phyloP scores from a whole-genome alignment of 352 stramenopile genomes.

The Phytophthora citrophthora region DNA sequence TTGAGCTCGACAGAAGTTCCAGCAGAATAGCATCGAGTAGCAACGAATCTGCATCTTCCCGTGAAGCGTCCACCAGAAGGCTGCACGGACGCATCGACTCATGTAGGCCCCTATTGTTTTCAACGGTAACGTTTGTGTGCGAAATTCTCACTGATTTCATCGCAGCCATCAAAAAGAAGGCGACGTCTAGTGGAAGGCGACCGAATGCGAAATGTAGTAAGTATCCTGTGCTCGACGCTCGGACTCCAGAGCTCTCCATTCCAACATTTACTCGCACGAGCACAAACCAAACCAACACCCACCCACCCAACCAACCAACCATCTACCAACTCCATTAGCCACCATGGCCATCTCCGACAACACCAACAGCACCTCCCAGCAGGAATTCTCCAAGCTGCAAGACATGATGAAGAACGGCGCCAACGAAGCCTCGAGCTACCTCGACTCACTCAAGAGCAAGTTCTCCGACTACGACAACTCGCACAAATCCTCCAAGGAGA shows the following conservation, averaged over 20 bases:
- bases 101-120: too few relatives aligned
- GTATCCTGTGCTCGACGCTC: not conserved
- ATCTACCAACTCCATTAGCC: too few relatives aligned
- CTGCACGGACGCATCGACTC: too few relatives aligned
- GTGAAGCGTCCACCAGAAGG: too few relatives aligned
- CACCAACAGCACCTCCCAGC: slow-evolving; percentile 21
- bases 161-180: not conserved
- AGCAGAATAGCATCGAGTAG: too few relatives aligned
- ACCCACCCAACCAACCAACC: slow-evolving; percentile 17
- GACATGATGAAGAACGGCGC: slow-evolving; percentile 39
- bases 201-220: not conserved
- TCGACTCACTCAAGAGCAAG: slow-evolving; percentile 48
- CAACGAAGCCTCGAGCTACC: slow-evolving; percentile 37
- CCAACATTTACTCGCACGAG: slow-evolving; percentile 16
- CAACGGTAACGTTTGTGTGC: too few relatives aligned
- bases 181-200: not conserved
- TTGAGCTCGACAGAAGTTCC: too few relatives aligned
- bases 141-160: not conserved
- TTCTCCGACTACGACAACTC: slow-evolving; percentile 48
- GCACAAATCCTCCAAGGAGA: slow-evolving; percentile 42
- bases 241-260: slow-evolving; percentile 2
- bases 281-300: slow-evolving; percentile 2
- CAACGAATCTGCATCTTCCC: too few relatives aligned
- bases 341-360: slow-evolving; percentile 40
- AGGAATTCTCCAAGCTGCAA: slow-evolving; percentile 47